Evolutionary conservation across 1,284 basidiomycete species (phyloP).

Genomic region (Moniliella sp.): DNA sequence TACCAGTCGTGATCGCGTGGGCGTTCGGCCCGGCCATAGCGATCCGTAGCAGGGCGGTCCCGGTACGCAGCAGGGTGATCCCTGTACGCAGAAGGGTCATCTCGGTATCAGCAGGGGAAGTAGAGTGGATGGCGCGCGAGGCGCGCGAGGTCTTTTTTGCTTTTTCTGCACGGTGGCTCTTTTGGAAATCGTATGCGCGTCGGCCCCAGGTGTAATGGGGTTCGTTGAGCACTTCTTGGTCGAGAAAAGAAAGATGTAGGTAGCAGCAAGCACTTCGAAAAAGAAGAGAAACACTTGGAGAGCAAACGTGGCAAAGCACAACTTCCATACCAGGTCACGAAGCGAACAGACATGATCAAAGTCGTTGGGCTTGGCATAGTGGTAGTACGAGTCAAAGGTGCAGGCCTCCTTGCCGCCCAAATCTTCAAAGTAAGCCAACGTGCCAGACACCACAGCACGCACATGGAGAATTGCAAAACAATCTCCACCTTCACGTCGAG

Average conservation of each 20-base stretch:
- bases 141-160: too few species aligned
- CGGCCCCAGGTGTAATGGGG: conserved; percentile 29
- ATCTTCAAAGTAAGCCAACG: conserved; percentile 31
- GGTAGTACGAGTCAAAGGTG: conserved; percentile 28
- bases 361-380: conserved; percentile 32
- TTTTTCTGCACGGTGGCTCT: too few species aligned
- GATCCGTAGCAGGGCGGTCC: too few species aligned
- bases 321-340: conserved; percentile 29
- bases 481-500: conserved; percentile 33
- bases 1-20: too few species aligned
- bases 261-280: conserved; percentile 14
- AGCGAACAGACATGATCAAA: conserved; percentile 33
- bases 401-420: conserved; percentile 33
- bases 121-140: too few species aligned
- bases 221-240: conserved; percentile 39
- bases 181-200: conserved; percentile 22
- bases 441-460: conserved; percentile 34
- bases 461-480: conserved; percentile 28
- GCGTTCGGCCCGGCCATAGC: too few species aligned
- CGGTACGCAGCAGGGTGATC: too few species aligned
- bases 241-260: conserved; percentile 34
- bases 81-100: too few species aligned
- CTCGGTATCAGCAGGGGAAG: too few species aligned
- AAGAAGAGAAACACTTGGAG: conserved; percentile 23
- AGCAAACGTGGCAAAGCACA: conserved; percentile 34